Percentiles rank a stretch among this genome's conserved stretches.
Conservation (phyloP, 306 rosid species). For the Adenanthera pavonina region DNA sequence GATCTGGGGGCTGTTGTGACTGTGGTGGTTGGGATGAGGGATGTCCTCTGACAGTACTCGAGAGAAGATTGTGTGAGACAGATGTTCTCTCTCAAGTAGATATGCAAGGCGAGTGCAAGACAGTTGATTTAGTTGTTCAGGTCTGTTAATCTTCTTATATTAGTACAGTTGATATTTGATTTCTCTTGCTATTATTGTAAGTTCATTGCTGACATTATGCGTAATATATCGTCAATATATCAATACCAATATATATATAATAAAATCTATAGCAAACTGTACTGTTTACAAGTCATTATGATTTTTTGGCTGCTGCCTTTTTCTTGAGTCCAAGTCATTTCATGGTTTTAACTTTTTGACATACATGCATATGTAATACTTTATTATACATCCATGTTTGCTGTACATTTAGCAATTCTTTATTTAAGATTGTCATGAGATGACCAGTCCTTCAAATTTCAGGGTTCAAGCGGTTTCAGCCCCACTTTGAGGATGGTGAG, state of each 20-base stretch:
- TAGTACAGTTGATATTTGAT: constrained; percentile 23
- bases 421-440: constrained; percentile 4
- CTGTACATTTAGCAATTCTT: constrained; percentile 16
- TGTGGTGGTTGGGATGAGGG: constrained; percentile 99
- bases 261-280: no score
- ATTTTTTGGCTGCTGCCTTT: no score
- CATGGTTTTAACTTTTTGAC: no score
- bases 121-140: constrained; percentile 67
- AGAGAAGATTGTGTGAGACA: constrained; percentile 52
- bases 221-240: neutral
- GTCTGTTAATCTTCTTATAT: constrained; percentile 46
- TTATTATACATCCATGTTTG: neutral
- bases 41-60: constrained; percentile 81
- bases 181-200: constrained; percentile 7
- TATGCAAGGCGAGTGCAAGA: constrained; percentile 64
- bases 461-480: constrained; percentile 54
- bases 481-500: constrained; percentile 83
- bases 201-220: neutral
- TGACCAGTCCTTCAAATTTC: constrained; percentile 42
- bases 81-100: constrained; percentile 49
- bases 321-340: no score
- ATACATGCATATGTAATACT: neutral
- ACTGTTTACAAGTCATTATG: no score
- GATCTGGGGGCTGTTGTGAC: constrained; percentile 84
- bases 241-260: no score